These are phyloP conservation scores for Tetrahymena malaccensis DNA, from an alignment of 73 alveolate species.

Conservation along the genomic window DNA sequence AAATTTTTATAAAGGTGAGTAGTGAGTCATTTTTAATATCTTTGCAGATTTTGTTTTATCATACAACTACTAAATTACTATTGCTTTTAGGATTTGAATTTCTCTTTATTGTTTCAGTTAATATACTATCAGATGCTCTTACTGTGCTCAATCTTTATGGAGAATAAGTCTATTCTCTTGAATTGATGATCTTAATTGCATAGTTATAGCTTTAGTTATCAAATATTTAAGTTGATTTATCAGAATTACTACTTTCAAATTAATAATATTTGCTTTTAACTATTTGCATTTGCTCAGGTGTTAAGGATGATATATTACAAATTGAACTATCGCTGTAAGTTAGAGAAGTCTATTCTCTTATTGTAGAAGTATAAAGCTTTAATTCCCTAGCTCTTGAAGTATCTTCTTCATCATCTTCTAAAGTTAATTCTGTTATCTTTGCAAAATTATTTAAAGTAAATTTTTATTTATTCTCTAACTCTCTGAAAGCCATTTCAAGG, in stretches of 20 bases:
- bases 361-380: neutral
- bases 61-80: neutral
- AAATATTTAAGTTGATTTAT: neutral
- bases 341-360: neutral
- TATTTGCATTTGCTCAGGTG: neutral
- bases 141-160: neutral
- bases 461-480: neutral
- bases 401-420: neutral
- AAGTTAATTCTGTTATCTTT: neutral
- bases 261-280: neutral
- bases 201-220: neutral
- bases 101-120: neutral
- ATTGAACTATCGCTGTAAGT: neutral
- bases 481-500: neutral
- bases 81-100: neutral
- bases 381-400: neutral
- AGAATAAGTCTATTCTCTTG: neutral
- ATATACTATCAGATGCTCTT: neutral
- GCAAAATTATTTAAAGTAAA: neutral
- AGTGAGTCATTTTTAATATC: no score
- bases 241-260: neutral
- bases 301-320: neutral
- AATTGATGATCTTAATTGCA: neutral
- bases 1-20: no score
- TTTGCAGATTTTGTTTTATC: neutral